Evolutionary conservation across 148 eudicot genomes (phyloP).

Genomic region (Camellia granthamiana): DNA sequence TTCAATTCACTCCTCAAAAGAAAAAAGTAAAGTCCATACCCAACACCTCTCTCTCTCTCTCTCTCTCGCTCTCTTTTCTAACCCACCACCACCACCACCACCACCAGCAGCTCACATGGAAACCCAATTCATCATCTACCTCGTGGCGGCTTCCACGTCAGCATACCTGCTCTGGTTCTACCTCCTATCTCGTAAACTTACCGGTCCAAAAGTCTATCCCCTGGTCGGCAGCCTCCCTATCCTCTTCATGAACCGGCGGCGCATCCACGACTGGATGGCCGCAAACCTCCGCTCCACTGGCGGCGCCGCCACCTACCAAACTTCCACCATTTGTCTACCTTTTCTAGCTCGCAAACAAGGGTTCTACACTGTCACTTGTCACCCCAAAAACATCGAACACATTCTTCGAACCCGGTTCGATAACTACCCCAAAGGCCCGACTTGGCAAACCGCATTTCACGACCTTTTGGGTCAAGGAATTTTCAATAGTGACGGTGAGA

Average conservation of each 20-base stretch:
- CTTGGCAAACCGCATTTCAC: slow-evolving; percentile 78
- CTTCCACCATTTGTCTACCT: slow-evolving; percentile 70
- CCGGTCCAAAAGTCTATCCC: slow-evolving; percentile 68
- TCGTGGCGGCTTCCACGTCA: slow-evolving; percentile 29
- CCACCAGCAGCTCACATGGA: slow-evolving; percentile 33
- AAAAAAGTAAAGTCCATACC: not conserved
- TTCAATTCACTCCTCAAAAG: slow-evolving; percentile 15
- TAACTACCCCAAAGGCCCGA: slow-evolving; percentile 86
- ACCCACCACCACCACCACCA: too few species aligned
- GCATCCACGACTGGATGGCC: slow-evolving; percentile 81
- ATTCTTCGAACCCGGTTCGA: slow-evolving; percentile 76
- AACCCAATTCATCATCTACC: slow-evolving; percentile 28
- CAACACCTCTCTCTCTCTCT: not conserved
- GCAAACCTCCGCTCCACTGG: slow-evolving; percentile 53
- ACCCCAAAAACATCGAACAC: slow-evolving; percentile 79
- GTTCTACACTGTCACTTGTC: slow-evolving; percentile 77
- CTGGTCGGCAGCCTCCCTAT: slow-evolving; percentile 69
- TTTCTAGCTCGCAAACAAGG: slow-evolving; percentile 68
- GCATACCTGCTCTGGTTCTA: slow-evolving; percentile 71
- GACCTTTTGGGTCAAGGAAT: slow-evolving; percentile 85
- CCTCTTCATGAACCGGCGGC: slow-evolving; percentile 49
- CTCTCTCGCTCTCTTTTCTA: not conserved
- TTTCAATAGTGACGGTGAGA: slow-evolving; percentile 78
- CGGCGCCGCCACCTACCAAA: slow-evolving; percentile 67
- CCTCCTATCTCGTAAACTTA: slow-evolving; percentile 35